phyloP scores from a whole-genome alignment of 345 rosid species.

The Dipteronia sinensis region DNA sequence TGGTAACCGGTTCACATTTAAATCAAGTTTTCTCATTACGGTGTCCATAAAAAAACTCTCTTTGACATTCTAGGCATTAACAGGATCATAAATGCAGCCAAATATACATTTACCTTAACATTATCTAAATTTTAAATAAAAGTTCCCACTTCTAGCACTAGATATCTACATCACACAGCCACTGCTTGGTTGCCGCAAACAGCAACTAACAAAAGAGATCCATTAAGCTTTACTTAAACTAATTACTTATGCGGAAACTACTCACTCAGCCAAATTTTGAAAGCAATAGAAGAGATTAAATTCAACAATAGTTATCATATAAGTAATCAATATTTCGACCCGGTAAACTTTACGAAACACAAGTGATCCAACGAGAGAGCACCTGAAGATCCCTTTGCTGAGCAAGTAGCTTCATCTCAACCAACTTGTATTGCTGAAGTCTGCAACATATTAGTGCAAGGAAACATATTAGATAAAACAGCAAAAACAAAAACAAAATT shows the following conservation, averaged over 20 bases:
- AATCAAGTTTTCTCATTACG: background rate
- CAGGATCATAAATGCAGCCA: background rate
- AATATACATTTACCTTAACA: background rate
- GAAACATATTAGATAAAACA: background rate
- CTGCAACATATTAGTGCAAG: constrained; percentile 35
- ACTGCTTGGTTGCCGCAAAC: background rate
- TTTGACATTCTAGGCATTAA: background rate
- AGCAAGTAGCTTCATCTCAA: constrained; percentile 90
- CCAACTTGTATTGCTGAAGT: constrained; percentile 83
- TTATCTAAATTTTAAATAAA: background rate
- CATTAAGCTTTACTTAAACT: background rate
- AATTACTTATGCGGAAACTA: background rate
- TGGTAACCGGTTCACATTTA: background rate
- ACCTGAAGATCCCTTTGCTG: constrained; percentile 86
- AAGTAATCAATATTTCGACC: background rate
- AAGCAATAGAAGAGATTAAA: background rate
- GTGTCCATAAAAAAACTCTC: background rate
- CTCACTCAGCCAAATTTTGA: background rate
- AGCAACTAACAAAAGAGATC: background rate
- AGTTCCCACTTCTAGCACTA: constrained; percentile 1
- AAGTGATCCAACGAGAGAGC: background rate
- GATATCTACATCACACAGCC: background rate
- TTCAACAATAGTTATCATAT: background rate
- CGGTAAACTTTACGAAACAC: background rate
- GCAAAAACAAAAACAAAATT: background rate